Evolutionary conservation across 1,139 yeast genomes (phyloP), one percentile per base, ranked within the genome.

Genomic region (Yamadazyma taylorii): DNA sequence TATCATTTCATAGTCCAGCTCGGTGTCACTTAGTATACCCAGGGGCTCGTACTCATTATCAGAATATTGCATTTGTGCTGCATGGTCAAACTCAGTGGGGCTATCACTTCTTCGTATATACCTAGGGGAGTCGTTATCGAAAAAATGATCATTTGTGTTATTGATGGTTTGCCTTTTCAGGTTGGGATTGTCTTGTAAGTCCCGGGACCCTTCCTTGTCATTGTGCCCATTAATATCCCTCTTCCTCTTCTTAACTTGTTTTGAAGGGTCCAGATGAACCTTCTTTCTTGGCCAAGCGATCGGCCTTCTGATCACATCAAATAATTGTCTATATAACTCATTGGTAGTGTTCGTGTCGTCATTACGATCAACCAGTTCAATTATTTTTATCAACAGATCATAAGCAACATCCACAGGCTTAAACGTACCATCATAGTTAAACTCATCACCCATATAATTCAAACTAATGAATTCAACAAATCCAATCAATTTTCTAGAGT

Each of bases 51-150:
- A 5, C 30, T 48, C 66, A 33, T 60, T 67, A 35, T 68, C 74
- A 2, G 73, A 66, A 13, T 51, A 56, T 33, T 59, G 61, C 58
- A 67, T 61, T 34, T 56, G 61, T 2, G 35, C 26, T 15, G 55
- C 40, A 34, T 45, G 46, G 17, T 46, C 39, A 16, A 32, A 34
- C 9, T 43, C 35, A 11, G 6, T 15, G 12, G 21, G 21, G 10
- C 5, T 9, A n/a, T 27, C 30, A 5, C 6, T 8, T 16, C n/a
- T 27, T 12, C 11, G 4, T 5, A 27, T 27, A 12, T 7, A 27
- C 16, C 30, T 27, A 4, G 19, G 4, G n/a, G 5, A 34, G 15
- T 42, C 45, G 17, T 27, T 40, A 1, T 24, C 24, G 27, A 23
- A 39, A 29, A 42, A 47, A 13, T 29, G 16, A 31, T 42, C 48